Evolutionary conservation across 2,329 filamentous ascomycete genomes (phyloP).

Genomic region (Aureobasidium sp.): DNA sequence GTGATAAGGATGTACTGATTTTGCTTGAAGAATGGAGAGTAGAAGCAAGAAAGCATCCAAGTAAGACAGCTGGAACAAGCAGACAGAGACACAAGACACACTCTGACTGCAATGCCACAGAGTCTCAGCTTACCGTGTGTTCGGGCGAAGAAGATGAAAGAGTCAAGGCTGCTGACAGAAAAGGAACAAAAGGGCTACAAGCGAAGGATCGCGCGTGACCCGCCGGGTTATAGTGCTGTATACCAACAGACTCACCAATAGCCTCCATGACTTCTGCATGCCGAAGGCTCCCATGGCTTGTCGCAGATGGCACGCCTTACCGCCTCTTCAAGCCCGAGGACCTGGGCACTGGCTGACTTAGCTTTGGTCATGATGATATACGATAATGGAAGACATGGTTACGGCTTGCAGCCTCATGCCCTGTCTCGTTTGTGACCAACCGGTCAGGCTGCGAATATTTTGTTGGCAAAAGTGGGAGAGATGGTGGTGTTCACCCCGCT

Average conservation of each 20-base stretch:
- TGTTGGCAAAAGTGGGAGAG: not conserved
- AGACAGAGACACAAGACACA: not conserved
- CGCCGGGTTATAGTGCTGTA: conserved; percentile 3
- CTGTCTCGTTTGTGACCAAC: conserved; percentile 5
- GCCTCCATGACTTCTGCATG: not conserved
- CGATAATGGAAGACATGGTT: not conserved
- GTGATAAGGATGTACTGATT: not conserved
- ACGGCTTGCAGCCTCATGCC: not conserved
- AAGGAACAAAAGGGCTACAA: not conserved
- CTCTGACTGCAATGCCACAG: not conserved
- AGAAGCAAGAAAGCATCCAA: not conserved
- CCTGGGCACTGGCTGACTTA: not conserved
- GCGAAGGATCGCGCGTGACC: conserved; percentile 11
- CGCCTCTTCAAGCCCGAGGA: not conserved
- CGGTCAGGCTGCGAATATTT: not conserved
- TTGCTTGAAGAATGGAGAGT: not conserved
- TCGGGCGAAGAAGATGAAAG: not conserved
- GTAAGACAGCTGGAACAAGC: not conserved
- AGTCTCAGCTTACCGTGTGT: conserved; percentile 5
- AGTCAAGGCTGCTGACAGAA: conserved; percentile 10
- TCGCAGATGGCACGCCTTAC: not conserved
- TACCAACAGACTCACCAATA: conserved; percentile 5
- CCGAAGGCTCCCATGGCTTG: not conserved
- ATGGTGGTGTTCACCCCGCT: not conserved
- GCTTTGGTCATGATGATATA: not conserved